A percentile compares a stretch with the other conserved stretches of the same genome.
Conservation (phyloP, 169 alveolate genomes). For the Eimeria sp. region DNA sequence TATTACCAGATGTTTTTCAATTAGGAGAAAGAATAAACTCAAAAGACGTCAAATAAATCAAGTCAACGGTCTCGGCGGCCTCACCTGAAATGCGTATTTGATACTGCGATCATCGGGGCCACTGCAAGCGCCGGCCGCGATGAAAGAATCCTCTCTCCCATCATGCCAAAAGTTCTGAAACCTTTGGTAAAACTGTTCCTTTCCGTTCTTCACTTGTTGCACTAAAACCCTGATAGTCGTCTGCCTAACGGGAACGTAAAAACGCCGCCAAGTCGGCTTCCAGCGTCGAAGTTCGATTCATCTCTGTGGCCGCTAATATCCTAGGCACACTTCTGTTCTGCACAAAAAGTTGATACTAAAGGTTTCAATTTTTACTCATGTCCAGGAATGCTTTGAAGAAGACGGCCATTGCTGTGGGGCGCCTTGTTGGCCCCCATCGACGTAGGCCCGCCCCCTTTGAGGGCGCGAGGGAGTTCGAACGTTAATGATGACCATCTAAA, state of each 20-base stretch:
- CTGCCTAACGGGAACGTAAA: too few relatives aligned
- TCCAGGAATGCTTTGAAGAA: neutral
- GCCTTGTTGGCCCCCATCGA: neutral
- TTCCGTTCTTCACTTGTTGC: neutral
- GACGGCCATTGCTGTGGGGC: neutral
- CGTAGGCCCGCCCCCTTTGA: neutral
- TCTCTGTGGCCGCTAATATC: neutral
- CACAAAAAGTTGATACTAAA: neutral
- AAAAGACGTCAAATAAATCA: neutral
- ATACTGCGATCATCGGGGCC: constrained; percentile 83
- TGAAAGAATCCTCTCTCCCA: neutral
- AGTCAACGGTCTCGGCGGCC: neutral
- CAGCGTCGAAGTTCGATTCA: neutral
- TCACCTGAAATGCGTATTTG: constrained; percentile 80
- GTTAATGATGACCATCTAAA: neutral
- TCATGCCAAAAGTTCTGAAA: neutral
- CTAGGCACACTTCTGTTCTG: neutral
- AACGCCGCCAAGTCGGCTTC: neutral
- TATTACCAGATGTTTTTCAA: neutral
- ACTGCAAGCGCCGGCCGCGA: constrained; percentile 54
- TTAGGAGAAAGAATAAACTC: too few relatives aligned
- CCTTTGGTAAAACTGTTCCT: neutral
- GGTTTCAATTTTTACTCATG: neutral
- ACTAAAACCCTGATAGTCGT: neutral
- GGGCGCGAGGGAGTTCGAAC: neutral